Percentiles rank a stretch among this genome's conserved stretches.
phyloP scores from a whole-genome alignment of 73 alveolate genomes.

The Paraurostyla sp. region DNA sequence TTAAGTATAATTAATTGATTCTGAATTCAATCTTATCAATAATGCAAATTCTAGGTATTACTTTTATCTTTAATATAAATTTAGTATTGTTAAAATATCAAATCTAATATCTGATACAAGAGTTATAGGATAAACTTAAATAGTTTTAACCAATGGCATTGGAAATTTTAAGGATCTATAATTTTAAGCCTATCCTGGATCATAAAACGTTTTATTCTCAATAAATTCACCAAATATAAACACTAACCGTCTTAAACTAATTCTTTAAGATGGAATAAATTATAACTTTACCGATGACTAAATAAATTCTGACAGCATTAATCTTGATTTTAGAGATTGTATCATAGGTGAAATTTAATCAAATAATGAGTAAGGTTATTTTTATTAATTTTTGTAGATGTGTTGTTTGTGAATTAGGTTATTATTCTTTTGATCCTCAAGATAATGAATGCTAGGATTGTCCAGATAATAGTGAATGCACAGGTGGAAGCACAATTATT shows the following conservation, averaged over 20 bases:
- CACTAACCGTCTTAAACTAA: background rate
- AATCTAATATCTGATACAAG: background rate
- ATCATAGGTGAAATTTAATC: background rate
- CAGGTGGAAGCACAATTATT: constrained; percentile 38
- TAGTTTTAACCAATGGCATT: background rate
- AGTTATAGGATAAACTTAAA: background rate
- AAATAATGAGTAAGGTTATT: constrained; percentile 2
- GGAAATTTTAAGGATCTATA: background rate
- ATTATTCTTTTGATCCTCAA: background rate
- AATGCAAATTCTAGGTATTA: constrained; percentile 22
- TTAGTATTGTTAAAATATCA: background rate
- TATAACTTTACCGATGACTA: background rate
- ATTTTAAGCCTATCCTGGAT: constrained; percentile 39
- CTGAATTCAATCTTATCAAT: background rate
- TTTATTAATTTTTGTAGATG: background rate
- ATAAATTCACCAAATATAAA: constrained; percentile 22
- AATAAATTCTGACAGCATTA: background rate
- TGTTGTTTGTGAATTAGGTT: constrained; percentile 7
- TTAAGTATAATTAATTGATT: background rate
- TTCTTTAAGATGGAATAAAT: too few relatives aligned
- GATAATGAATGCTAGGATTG: background rate
- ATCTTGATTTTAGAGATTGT: constrained; percentile 16
- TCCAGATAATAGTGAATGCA: constrained; percentile 48
- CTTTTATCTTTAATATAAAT: background rate
- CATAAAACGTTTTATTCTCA: background rate